Conservation (phyloP, 129 eudicot species). For the Mikania micrantha region DNA sequence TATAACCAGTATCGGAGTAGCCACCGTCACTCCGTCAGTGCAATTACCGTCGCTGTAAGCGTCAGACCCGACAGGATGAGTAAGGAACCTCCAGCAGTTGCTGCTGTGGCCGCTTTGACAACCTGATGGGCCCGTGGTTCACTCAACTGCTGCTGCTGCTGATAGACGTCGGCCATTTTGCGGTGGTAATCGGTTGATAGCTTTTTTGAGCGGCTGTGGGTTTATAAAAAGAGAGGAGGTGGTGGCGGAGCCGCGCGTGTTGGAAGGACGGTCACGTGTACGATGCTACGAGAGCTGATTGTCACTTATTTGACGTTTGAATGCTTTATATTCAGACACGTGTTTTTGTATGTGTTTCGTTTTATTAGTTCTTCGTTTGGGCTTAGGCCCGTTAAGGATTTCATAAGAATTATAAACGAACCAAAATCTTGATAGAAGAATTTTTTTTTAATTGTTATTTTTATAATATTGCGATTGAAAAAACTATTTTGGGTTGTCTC, state of each 20-base stretch:
- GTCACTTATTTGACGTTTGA: slow-evolving; percentile 38
- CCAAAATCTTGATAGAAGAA: too few species aligned
- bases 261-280: slow-evolving; percentile 7
- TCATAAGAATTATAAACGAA: too few species aligned
- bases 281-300: slow-evolving; percentile 8
- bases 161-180: slow-evolving; percentile 26
- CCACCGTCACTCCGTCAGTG: slow-evolving; percentile 51
- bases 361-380: neutral
- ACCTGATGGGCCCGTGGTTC: slow-evolving; percentile 18
- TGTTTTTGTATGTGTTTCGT: neutral
- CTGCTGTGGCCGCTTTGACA: slow-evolving; percentile 57
- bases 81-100: slow-evolving; percentile 59
- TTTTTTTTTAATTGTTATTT: too few species aligned
- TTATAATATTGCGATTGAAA: too few species aligned
- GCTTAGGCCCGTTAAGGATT: neutral
- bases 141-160: neutral
- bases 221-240: slow-evolving; percentile 14
- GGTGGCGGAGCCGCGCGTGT: slow-evolving; percentile 30
- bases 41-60: slow-evolving; percentile 54
- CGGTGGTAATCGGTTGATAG: neutral
- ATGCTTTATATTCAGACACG: neutral
- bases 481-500: too few species aligned
- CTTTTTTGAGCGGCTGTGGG: neutral
- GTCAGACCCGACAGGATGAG: slow-evolving; percentile 51
- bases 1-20: slow-evolving; percentile 53